These are phyloP conservation scores for Cryptomeria japonica DNA, from an alignment of 75 land plant species.

Conservation along the genomic window DNA sequence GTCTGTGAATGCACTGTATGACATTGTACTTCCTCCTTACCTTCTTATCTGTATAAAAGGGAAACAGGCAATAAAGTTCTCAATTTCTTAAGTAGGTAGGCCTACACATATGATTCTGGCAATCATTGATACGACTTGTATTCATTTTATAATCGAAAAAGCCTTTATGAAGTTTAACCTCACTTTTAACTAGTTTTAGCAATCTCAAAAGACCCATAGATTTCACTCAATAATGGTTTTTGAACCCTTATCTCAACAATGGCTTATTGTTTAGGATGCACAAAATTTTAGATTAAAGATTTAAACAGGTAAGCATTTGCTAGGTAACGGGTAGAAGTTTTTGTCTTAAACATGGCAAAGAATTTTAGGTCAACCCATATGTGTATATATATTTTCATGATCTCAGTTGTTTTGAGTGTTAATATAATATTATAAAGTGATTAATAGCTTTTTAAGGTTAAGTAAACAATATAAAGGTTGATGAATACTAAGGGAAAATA, in stretches of 20 bases:
- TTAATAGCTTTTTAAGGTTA: background rate
- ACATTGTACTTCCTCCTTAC: too few relatives aligned
- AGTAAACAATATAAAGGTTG: background rate
- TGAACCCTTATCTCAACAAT: too few relatives aligned
- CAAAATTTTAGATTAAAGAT: background rate
- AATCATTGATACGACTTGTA: background rate
- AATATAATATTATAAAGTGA: too few relatives aligned
- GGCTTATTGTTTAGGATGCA: background rate
- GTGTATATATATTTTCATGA: background rate
- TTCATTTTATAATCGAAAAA: background rate
- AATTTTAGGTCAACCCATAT: background rate
- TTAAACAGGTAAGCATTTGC: background rate
- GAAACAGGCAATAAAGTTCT: too few relatives aligned
- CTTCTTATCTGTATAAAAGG: too few relatives aligned
- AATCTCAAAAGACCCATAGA: background rate
- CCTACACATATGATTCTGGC: background rate
- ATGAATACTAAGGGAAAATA: background rate
- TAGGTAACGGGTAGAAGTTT: background rate
- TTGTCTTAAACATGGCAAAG: background rate
- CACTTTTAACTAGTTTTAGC: background rate
- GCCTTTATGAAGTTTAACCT: background rate
- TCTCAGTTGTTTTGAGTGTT: background rate
- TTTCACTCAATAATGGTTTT: background rate
- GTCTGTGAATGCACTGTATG: background rate
- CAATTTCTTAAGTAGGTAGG: background rate